A percentile compares a stretch with the other conserved stretches of the same genome.
Evolutionary conservation across 495 filamentous ascomycete species (phyloP).

Genomic region (Ascobolus immersus): DNA sequence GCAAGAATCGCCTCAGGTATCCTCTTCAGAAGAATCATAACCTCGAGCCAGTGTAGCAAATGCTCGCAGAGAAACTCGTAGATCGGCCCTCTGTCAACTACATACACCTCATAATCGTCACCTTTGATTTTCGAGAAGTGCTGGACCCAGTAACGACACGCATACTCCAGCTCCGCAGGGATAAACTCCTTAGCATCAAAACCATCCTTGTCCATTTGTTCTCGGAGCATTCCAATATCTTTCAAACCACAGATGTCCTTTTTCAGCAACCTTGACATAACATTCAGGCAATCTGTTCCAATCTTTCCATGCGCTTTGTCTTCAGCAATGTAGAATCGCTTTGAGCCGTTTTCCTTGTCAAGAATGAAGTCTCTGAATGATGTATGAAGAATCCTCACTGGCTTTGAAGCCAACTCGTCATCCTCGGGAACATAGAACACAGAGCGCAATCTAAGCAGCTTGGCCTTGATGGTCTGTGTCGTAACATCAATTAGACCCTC

Average conservation of each 20-base stretch:
- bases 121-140: constrained; percentile 19
- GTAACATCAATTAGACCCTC: too few species aligned
- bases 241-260: constrained; percentile 20
- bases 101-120: constrained; percentile 10
- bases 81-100: too few species aligned
- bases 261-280: constrained; percentile 15
- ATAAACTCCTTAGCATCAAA: constrained; percentile 14
- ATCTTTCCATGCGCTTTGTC: constrained; percentile 5
- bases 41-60: background rate
- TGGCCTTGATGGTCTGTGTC: too few species aligned
- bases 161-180: constrained; percentile 17
- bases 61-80: constrained; percentile 7
- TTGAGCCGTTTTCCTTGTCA: constrained; percentile 6
- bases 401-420: background rate
- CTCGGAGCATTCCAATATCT: constrained; percentile 9
- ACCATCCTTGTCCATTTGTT: constrained; percentile 8
- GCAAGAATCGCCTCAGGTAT: constrained; percentile 14
- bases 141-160: constrained; percentile 25
- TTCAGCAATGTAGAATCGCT: constrained; percentile 16
- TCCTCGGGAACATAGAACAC: constrained; percentile 10
- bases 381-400: constrained; percentile 12
- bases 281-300: constrained; percentile 13
- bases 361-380: constrained; percentile 16
- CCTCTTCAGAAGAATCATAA: too few species aligned
- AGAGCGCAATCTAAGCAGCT: too few species aligned